phyloP scores from a whole-genome alignment of 129 eudicot species.

The Apium graveolens region DNA sequence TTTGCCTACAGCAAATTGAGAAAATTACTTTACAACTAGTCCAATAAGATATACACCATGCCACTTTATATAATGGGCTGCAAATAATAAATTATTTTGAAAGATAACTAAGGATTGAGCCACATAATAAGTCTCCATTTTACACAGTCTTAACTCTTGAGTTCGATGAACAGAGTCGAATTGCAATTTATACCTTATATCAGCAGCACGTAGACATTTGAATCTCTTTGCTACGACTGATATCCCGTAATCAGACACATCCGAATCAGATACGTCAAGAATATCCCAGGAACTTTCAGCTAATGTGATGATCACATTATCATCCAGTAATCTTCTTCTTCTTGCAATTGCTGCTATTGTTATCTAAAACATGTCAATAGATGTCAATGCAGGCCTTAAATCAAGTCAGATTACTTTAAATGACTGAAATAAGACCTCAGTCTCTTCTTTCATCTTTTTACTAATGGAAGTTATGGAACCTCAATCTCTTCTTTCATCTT shows the following conservation, averaged over 20 bases:
- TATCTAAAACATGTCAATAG: slow-evolving; percentile 42
- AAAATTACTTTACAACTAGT: not conserved
- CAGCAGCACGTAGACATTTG: slow-evolving; percentile 50
- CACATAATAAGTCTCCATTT: not conserved
- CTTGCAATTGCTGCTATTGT: slow-evolving; percentile 79
- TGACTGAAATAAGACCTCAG: not conserved
- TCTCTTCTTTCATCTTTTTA: too few relatives aligned
- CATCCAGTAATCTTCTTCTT: slow-evolving; percentile 78
- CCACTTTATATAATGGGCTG: not conserved
- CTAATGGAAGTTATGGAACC: too few relatives aligned
- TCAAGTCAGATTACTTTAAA: not conserved
- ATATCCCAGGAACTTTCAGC: slow-evolving; percentile 80
- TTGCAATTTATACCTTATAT: slow-evolving; percentile 48
- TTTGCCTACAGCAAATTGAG: not conserved
- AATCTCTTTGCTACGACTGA: slow-evolving; percentile 51
- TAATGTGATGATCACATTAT: slow-evolving; percentile 60
- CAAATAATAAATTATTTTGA: not conserved
- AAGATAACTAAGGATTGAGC: not conserved
- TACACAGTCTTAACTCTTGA: not conserved
- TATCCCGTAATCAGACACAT: slow-evolving; percentile 75
- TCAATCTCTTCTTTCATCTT: too few relatives aligned
- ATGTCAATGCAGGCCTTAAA: slow-evolving; percentile 3
- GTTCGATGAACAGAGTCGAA: not conserved
- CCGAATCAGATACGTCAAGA: slow-evolving; percentile 81
- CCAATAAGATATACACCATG: not conserved